Conservation (phyloP, 2,329 filamentous ascomycete species). For the Xylaria sp. region DNA sequence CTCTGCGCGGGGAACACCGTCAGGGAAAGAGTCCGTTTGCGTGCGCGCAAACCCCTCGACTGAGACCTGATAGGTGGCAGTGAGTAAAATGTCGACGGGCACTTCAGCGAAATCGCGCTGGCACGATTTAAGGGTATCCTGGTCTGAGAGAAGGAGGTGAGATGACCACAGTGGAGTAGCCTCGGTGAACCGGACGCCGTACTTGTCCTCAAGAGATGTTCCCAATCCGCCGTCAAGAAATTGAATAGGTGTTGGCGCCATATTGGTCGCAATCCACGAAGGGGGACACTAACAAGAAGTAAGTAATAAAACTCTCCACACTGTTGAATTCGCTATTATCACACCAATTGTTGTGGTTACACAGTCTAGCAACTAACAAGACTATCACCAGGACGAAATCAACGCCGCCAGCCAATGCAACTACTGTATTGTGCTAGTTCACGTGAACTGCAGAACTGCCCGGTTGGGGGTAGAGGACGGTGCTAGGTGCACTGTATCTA, state of each 20-base stretch:
- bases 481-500: too few species aligned
- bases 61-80: slow-evolving; percentile 71
- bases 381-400: too few species aligned
- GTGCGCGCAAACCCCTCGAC: slow-evolving; percentile 61
- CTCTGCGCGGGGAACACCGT: slow-evolving; percentile 48
- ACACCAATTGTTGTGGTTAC: too few species aligned
- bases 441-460: too few species aligned
- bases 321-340: too few species aligned
- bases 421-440: too few species aligned
- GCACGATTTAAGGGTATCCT: slow-evolving; percentile 56
- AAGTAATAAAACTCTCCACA: too few species aligned
- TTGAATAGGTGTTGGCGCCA: slow-evolving; percentile 42
- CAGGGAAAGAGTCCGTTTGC: slow-evolving; percentile 46
- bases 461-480: too few species aligned
- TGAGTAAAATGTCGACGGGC: slow-evolving; percentile 67
- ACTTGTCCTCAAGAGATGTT: slow-evolving; percentile 66
- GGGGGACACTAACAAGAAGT: neutral
- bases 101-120: slow-evolving; percentile 61
- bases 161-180: slow-evolving; percentile 69
- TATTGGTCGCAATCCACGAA: neutral
- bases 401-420: too few species aligned
- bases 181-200: slow-evolving; percentile 57
- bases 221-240: slow-evolving; percentile 72
- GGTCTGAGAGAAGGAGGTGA: slow-evolving; percentile 63
- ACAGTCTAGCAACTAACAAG: neutral